Conservation (phyloP, 2,329 filamentous ascomycete genomes). For the Sporothrix mexicana region DNA sequence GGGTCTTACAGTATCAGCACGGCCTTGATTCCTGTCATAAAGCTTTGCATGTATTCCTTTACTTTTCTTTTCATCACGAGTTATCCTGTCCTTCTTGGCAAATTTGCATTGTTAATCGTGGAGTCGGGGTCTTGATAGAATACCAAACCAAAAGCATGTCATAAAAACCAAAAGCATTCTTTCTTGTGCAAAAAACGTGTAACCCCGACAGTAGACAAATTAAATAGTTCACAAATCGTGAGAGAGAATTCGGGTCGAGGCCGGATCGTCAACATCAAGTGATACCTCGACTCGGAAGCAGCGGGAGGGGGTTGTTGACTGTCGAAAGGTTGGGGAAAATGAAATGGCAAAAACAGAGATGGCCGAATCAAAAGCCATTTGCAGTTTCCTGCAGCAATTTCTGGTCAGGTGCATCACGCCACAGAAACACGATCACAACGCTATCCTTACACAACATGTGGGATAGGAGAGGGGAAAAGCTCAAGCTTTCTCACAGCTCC, state of each 20-base stretch:
- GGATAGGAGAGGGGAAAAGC: background rate
- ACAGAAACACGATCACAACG: background rate
- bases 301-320: background rate
- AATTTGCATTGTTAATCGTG: no score
- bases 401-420: slow-evolving; percentile 8
- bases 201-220: background rate
- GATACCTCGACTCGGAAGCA: slow-evolving; percentile 7
- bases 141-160: no score
- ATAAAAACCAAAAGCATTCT: no score
- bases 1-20: no score
- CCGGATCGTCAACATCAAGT: background rate
- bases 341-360: background rate
- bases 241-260: background rate
- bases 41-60: no score
- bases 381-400: background rate
- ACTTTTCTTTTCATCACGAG: no score
- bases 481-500: background rate
- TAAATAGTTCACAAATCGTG: no score
- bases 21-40: no score
- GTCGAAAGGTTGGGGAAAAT: background rate
- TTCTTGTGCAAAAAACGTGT: background rate
- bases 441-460: background rate
- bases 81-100: no score
- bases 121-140: no score
- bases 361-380: no score